Conservation (phyloP, 257 asterid genomes). For the Leptodermis oblonga region DNA sequence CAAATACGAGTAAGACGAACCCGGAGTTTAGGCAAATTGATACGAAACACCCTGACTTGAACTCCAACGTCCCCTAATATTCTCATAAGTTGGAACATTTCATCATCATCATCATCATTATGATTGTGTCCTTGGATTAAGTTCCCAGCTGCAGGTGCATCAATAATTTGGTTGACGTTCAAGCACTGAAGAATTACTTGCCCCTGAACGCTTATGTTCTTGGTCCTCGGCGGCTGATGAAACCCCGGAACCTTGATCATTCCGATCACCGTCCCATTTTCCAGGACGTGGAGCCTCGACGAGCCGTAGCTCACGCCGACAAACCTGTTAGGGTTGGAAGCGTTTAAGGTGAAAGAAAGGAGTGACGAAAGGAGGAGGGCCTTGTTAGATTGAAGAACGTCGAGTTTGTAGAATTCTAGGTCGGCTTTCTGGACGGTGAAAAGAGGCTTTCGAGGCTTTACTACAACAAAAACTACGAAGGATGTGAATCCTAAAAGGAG, state of each 20-base stretch:
- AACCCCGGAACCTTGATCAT: constrained; percentile 49
- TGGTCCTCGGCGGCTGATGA: constrained; percentile 63
- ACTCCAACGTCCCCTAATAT: constrained; percentile 55
- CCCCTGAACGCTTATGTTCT: constrained; percentile 40
- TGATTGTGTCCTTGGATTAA: constrained; percentile 17
- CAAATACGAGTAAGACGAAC: constrained; percentile 14
- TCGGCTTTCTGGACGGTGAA: constrained; percentile 43
- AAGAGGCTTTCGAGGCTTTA: constrained; percentile 54
- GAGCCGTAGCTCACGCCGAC: constrained; percentile 45
- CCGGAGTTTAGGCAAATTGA: constrained; percentile 43
- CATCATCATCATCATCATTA: constrained; percentile 6
- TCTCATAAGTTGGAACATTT: constrained; percentile 25
- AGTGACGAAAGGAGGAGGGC: constrained; percentile 42
- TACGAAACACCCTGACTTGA: constrained; percentile 28
- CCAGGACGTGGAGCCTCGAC: constrained; percentile 41
- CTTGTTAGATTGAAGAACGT: constrained; percentile 12
- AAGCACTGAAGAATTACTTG: constrained; percentile 33
- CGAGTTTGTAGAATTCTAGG: constrained; percentile 46
- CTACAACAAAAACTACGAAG: constrained; percentile 22
- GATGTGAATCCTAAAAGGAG: constrained; percentile 30
- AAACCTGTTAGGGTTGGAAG: constrained; percentile 55
- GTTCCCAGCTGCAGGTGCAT: constrained; percentile 18
- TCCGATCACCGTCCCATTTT: constrained; percentile 55
- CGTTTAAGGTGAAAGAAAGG: constrained; percentile 33
- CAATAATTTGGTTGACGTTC: constrained; percentile 35